These are phyloP conservation scores for Kickxella alabastrina DNA, from an alignment of 192 early-diverging fungal genomes.

Conservation along the genomic window DNA sequence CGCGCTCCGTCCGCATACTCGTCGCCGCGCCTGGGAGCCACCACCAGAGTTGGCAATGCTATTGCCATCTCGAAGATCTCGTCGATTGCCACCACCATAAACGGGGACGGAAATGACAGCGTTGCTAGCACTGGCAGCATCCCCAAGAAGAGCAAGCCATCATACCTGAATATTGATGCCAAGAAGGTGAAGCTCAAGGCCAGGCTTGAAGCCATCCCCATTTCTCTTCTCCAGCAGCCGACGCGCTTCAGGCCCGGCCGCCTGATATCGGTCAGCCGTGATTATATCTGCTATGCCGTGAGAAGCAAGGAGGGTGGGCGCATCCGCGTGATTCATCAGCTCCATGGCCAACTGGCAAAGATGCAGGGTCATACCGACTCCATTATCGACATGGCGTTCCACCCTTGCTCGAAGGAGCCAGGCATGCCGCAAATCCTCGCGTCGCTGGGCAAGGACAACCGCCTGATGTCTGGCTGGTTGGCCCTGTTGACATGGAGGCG, in stretches of 20 bases:
- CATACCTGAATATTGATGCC: constrained; percentile 20
- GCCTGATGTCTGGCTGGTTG: constrained; percentile 46
- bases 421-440: constrained; percentile 43
- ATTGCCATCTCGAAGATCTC: not conserved
- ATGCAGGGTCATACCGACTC: constrained; percentile 46
- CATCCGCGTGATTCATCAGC: constrained; percentile 46
- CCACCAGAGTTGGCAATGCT: not conserved
- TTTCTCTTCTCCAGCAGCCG: constrained; percentile 45
- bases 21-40: constrained; percentile 13
- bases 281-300: constrained; percentile 49
- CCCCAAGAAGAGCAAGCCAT: constrained; percentile 6
- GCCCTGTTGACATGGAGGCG: constrained; percentile 22
- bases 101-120: not conserved
- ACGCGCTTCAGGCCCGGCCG: constrained; percentile 33
- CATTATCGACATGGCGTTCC: constrained; percentile 47
- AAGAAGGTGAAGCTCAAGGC: constrained; percentile 19
- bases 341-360: constrained; percentile 41
- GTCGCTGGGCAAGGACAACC: constrained; percentile 46
- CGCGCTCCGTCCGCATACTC: constrained; percentile 7
- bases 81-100: too few relatives aligned
- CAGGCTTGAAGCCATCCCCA: constrained; percentile 38
- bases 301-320: constrained; percentile 48
- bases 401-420: constrained; percentile 35
- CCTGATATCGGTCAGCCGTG: constrained; percentile 42
- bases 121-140: constrained; percentile 1